A percentile compares a stretch with the other conserved stretches of the same genome.
phyloP scores from a whole-genome alignment of 257 asterid genomes.

The Jacaranda copaia region DNA sequence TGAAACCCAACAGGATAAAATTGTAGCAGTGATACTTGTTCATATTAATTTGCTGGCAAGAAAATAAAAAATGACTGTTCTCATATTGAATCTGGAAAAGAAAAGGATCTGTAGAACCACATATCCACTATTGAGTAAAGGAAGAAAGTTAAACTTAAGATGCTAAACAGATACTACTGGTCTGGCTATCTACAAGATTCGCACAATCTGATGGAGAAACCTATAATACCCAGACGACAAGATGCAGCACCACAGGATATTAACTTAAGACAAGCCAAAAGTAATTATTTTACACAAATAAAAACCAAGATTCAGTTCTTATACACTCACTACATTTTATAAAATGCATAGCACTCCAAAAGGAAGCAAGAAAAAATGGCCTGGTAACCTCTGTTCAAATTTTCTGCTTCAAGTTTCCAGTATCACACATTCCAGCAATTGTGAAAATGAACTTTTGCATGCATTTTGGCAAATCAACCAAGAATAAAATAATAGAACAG shows the following conservation, averaged over 20 bases:
- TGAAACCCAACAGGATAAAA: neutral
- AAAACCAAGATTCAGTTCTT: conserved; percentile 12
- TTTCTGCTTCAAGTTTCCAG: neutral
- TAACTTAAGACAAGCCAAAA: neutral
- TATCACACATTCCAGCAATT: neutral
- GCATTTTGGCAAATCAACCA: neutral
- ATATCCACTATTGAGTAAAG: neutral
- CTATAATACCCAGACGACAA: neutral
- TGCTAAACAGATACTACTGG: neutral
- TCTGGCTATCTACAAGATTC: neutral
- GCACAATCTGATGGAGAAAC: neutral
- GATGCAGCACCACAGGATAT: neutral
- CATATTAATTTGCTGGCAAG: neutral
- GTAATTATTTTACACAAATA: neutral
- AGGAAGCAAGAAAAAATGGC: neutral
- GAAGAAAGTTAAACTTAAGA: neutral
- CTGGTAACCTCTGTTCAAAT: neutral
- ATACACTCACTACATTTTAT: neutral
- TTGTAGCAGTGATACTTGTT: neutral
- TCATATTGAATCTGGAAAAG: neutral
- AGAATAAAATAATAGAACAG: neutral
- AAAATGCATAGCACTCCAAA: neutral
- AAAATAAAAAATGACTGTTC: neutral
- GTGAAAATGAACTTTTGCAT: neutral
- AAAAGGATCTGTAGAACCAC: neutral